Conservation (phyloP, 1,284 basidiomycete genomes). For the Anthracocystis setariae region DNA sequence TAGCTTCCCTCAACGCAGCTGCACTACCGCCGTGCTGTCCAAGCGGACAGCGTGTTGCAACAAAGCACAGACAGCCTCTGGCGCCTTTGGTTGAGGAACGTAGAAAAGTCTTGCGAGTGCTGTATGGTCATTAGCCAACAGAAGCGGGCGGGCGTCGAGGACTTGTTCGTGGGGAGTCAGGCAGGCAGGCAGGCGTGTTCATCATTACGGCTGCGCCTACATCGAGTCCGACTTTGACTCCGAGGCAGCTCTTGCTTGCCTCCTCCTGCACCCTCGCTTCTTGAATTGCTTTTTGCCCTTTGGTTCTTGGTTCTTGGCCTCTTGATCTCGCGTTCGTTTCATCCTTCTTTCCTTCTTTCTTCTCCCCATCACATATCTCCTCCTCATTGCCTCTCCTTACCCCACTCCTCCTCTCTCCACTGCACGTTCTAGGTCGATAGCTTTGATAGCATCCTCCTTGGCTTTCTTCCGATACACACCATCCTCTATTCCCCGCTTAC, state of each 20-base stretch:
- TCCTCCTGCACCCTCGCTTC: not conserved
- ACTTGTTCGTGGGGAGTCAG: no score
- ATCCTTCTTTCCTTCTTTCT: not conserved
- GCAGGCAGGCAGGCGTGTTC: not conserved
- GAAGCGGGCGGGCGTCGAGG: no score
- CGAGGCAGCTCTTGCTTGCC: conserved; percentile 6
- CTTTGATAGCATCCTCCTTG: conserved; percentile 40
- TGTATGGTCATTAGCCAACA: not conserved
- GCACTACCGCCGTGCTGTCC: no score
- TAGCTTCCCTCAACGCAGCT: no score
- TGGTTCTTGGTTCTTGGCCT: not conserved
- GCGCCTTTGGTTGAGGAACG: no score
- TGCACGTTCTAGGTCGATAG: conserved; percentile 16
- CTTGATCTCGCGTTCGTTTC: not conserved
- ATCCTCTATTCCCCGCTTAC: conserved; percentile 3
- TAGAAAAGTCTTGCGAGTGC: not conserved
- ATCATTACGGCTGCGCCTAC: conserved; percentile 11
- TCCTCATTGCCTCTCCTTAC: conserved; percentile 6
- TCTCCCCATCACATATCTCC: conserved; percentile 3
- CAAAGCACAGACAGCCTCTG: no score
- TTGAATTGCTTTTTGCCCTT: not conserved
- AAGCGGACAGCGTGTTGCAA: no score
- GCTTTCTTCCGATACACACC: not conserved
- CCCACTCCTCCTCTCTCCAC: conserved; percentile 8
- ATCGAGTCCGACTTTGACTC: conserved; percentile 20